Base-by-base conservation (phyloP, 768 basidiomycete genomes). In the Glaciozyma martinii region DNA sequence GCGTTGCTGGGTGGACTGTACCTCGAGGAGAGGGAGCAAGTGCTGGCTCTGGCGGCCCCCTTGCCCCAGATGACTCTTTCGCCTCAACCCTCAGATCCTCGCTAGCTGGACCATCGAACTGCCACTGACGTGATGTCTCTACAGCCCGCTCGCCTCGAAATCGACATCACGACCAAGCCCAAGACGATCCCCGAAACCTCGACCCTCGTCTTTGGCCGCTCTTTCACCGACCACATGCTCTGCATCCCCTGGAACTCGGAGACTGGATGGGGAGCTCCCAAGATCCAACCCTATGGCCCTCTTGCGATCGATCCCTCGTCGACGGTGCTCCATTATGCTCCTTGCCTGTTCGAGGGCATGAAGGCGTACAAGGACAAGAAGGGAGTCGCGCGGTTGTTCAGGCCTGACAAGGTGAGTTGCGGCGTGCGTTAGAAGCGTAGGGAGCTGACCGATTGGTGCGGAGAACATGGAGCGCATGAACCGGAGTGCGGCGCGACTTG, bases 391-490 rank as follows among this genome's bases (percentile, higher is more conserved):
- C 84, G 86, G 23, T 78, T 98, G 69, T 98, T 97, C 82, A 81
- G 94, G 55, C 94, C 93, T 2, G 90, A 95, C 77, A 72, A 62
- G 37, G 37, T 40, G 37, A 13, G 37, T 40, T 13, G 12, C 37
- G 37, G 37, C 37, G 12, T 40, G 15, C 15, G 3, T 13, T 6
- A 13, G 37, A 2, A 13, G 37, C 10, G 12, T 2, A 40, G 37
- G 12, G 12, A 5, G 37, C 37, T 40, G 12, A 40, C 12, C 10
- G 37, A 40, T 6, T 13, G 37, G 37, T 40, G 33, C 37, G 37
- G 10, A 40, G 88, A 95, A 97, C 78, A 93, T 94, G 90, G 85
- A 84, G 73, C 84, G 93, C 32, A 90, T 98, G 90, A 90, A 90
- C 78, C 81, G 68, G 54, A 89, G 87, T 71, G 90, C 91, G 10